Evolutionary conservation across 75 land plant genomes (phyloP).

Genomic region (Cryptomeria japonica): DNA sequence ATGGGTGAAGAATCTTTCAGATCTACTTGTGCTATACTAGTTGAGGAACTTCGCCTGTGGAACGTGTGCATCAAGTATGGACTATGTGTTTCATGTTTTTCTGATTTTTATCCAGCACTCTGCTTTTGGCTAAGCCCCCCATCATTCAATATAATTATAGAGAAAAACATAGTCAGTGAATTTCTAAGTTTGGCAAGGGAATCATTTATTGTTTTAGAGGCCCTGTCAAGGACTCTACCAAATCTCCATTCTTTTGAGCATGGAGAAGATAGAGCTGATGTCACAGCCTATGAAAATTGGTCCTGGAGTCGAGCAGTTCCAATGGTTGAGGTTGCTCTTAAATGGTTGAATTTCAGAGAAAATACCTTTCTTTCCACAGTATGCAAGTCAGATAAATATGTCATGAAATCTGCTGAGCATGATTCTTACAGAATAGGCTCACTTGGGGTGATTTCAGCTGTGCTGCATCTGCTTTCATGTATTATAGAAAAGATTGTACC

Average conservation of each 20-base stretch:
- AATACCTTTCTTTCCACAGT: slow-evolving; percentile 15
- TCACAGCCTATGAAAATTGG: slow-evolving; percentile 42
- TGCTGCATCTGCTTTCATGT: slow-evolving; percentile 63
- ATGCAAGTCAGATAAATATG: not conserved
- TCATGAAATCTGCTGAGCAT: not conserved
- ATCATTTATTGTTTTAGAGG: slow-evolving; percentile 67
- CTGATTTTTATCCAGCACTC: slow-evolving; percentile 74
- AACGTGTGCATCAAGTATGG: slow-evolving; percentile 73
- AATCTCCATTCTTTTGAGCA: slow-evolving; percentile 37
- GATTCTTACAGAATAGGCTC: slow-evolving; percentile 15
- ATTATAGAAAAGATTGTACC: slow-evolving; percentile 57
- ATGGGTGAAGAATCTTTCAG: slow-evolving; percentile 45
- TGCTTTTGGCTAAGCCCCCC: slow-evolving; percentile 81
- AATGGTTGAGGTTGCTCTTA: slow-evolving; percentile 67
- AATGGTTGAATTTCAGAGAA: slow-evolving; percentile 52
- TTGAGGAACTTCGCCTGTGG: slow-evolving; percentile 88
- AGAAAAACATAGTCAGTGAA: slow-evolving; percentile 40
- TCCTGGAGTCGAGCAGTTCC: slow-evolving; percentile 79
- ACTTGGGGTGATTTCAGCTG: slow-evolving; percentile 63
- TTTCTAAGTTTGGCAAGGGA: slow-evolving; percentile 56
- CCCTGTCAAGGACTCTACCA: slow-evolving; percentile 64
- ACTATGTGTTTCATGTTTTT: slow-evolving; percentile 61
- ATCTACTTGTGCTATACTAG: slow-evolving; percentile 47
- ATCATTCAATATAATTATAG: slow-evolving; percentile 34
- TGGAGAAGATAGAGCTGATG: slow-evolving; percentile 6